Evolutionary conservation across 257 asterid genomes (phyloP).

Genomic region (Salvia miltiorrhiza): DNA sequence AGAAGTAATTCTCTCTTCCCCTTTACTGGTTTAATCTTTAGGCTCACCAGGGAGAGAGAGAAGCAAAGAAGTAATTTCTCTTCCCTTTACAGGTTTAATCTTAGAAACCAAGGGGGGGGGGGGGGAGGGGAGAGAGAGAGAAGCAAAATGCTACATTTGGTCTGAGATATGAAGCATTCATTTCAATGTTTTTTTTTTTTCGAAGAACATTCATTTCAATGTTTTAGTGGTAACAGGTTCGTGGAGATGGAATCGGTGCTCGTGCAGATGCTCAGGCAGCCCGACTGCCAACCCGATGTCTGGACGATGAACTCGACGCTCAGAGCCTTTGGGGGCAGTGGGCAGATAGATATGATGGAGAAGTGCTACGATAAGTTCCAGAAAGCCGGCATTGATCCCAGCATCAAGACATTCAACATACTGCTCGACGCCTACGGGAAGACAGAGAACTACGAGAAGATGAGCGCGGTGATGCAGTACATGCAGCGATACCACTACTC

Average conservation of each 20-base stretch:
- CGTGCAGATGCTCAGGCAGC: conserved; percentile 70
- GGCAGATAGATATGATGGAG: conserved; percentile 91
- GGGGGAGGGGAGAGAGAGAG: too few relatives aligned
- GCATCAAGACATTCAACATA: conserved; percentile 82
- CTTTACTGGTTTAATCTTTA: too few relatives aligned
- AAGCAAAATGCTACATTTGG: not conserved
- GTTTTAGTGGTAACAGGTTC: conserved; percentile 47
- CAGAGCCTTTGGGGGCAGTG: conserved; percentile 93
- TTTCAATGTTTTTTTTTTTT: conserved; percentile 21
- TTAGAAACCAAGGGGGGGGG: too few relatives aligned
- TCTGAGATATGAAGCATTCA: not conserved
- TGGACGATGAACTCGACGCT: conserved; percentile 98
- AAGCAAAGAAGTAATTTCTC: too few relatives aligned
- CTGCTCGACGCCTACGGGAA: conserved; percentile 85
- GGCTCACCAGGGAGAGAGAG: too few relatives aligned
- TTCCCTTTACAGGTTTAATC: too few relatives aligned
- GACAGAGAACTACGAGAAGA: conserved; percentile 68
- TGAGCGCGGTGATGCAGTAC: conserved; percentile 92
- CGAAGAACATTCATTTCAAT: conserved; percentile 2
- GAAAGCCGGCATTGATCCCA: conserved; percentile 79
- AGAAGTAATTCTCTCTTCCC: too few relatives aligned
- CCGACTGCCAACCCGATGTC: conserved; percentile 66
- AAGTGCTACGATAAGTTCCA: conserved; percentile 87
- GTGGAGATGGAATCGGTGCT: conserved; percentile 79
- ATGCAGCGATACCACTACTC: conserved; percentile 86